Base-by-base conservation (phyloP, 148 eudicot species). In the Rhododendron henanense region DNA sequence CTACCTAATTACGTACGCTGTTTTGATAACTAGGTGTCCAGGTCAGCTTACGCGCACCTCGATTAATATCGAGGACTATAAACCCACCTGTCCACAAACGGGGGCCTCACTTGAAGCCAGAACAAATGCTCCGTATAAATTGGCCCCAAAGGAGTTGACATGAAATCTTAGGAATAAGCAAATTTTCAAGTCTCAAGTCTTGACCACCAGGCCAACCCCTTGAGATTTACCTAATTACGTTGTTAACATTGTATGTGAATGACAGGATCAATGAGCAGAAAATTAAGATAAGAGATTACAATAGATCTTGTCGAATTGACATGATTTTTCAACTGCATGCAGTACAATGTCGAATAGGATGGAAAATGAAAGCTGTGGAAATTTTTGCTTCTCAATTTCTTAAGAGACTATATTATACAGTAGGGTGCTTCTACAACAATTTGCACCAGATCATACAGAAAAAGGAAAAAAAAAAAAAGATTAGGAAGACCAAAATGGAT, bases 301-400 rank as follows among this genome's bases (percentile, higher is more conserved):
- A 87, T 35, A 45, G 79, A 87, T 88, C 84, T 84, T 69, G 61
- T 83, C 44, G 37, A 86, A 28, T 65, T 83, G 85, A 87, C 83
- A 57, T 33, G 31, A 39, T 39, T 37, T 57, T 67, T 13, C 5
- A n/a, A 45, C 79, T 37, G 18, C 31, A 78, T 82, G 59, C 84
- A 73, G 65, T 80, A 81, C 80, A 84, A 31, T 69, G 81, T 57
- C 19, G 51, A 81, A 50, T 45, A 67, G 33, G 39, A n/a, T 19
- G 85, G 76, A 53, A 81, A 82, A 57, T 31, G 76, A 55, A 82
- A 86, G 81, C n/a, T 78, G 31, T 31, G 41, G 88, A 88, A 65
- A 59, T 85, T 85, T 82, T 19, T 33, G 51, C 78, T 73, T 16
- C 79, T 51, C 61, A n/a, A 44, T 71, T 83, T 61, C 82, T 37